These are phyloP conservation scores for Suhomyces choctaworum DNA, from an alignment of 1,139 yeast genomes.

Conservation along the genomic window DNA sequence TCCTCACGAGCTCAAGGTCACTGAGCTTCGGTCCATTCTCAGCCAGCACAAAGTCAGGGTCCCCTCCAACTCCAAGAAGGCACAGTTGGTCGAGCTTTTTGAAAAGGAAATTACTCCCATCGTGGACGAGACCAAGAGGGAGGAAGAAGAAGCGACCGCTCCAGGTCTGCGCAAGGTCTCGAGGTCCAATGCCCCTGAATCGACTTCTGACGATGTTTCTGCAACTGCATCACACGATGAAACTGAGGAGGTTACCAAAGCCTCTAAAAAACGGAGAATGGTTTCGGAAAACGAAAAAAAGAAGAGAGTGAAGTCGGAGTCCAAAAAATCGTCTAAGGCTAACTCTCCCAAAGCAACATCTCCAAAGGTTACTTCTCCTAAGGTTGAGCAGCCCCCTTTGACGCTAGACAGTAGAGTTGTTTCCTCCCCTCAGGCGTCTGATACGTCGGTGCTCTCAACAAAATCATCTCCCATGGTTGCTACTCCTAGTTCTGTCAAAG, in stretches of 20 bases:
- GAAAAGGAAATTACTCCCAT: conserved; percentile 8
- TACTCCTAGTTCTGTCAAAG: conserved; percentile 2
- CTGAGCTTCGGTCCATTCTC: conserved; percentile 64
- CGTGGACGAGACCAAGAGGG: conserved; percentile 1
- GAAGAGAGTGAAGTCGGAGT: conserved; percentile 30
- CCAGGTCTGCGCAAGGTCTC: no score
- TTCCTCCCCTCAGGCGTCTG: background rate
- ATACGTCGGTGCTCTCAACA: conserved; percentile 1
- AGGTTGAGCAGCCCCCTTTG: background rate
- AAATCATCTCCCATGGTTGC: conserved; percentile 2
- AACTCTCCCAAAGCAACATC: background rate
- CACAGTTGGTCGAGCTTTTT: conserved; percentile 49
- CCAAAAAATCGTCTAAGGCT: background rate
- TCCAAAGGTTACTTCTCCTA: background rate
- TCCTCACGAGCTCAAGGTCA: conserved; percentile 58
- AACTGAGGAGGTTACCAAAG: conserved; percentile 9
- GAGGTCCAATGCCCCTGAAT: background rate
- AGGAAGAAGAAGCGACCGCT: conserved; percentile 1
- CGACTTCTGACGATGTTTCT: background rate
- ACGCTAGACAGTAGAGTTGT: background rate
- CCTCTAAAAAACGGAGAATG: conserved; percentile 15
- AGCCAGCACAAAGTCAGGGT: conserved; percentile 55
- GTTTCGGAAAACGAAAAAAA: conserved; percentile 6
- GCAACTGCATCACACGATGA: background rate
- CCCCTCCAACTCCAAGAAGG: conserved; percentile 64